A percentile compares a stretch with the other conserved stretches of the same genome.
Conservation (phyloP, 2,329 filamentous ascomycete genomes). For the Aspergillus sp. region DNA sequence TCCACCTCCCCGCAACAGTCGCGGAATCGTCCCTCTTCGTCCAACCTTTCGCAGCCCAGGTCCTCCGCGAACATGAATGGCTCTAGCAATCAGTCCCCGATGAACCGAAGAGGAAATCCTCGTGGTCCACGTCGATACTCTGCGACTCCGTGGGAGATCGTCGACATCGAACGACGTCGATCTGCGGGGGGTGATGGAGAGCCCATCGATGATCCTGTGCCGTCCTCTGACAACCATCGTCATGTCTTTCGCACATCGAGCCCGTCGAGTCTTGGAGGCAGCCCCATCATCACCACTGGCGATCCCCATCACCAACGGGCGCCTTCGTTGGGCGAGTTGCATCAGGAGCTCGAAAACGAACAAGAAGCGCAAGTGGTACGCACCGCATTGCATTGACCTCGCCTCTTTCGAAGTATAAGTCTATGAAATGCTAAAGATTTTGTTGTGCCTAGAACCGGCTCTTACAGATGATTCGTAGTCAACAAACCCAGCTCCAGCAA, state of each 20-base stretch:
- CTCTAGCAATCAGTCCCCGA: constrained; percentile 39
- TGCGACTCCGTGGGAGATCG: constrained; percentile 33
- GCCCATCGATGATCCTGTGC: too few relatives aligned
- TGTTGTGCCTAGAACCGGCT: constrained; percentile 43
- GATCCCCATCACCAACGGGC: constrained; percentile 49
- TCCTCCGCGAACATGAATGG: constrained; percentile 11
- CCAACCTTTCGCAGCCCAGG: constrained; percentile 60
- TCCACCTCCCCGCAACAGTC: constrained; percentile 37
- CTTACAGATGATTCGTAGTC: constrained; percentile 48
- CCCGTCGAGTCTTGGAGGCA: constrained; percentile 42
- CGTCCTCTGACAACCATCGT: background rate
- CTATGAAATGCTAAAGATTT: constrained; percentile 6
- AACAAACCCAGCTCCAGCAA: constrained; percentile 45
- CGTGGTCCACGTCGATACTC: constrained; percentile 47
- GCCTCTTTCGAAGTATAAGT: background rate
- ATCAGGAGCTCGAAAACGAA: constrained; percentile 51
- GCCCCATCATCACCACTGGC: constrained; percentile 40
- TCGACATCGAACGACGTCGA: constrained; percentile 43
- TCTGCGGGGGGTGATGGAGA: constrained; percentile 35
- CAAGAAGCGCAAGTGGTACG: constrained; percentile 51
- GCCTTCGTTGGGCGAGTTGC: constrained; percentile 48
- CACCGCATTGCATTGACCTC: constrained; percentile 7
- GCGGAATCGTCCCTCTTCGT: constrained; percentile 38
- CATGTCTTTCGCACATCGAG: constrained; percentile 41
- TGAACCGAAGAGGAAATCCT: constrained; percentile 70